Evolutionary conservation across 495 filamentous ascomycete genomes (phyloP), one percentile per base, ranked within the genome.

Genomic region (Astrocystis sublimbata): DNA sequence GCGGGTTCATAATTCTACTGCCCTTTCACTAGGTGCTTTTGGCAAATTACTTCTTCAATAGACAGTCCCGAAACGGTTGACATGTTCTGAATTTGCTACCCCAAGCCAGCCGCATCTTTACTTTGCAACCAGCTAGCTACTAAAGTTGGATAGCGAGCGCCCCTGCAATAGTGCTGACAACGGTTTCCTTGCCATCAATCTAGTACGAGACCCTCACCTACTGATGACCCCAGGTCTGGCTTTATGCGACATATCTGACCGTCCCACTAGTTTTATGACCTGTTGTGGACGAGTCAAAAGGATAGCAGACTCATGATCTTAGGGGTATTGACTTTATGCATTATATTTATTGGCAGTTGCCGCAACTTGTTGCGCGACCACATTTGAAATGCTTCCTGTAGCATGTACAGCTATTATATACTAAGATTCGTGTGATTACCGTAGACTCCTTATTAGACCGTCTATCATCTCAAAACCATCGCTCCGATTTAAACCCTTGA

Each of bases 381-480:
- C 23, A 6, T 45, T 23, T 43, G 9, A 49, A 47, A 33, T 12
- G 17, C 56, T 19, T 49, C 7, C n/a, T 15, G 13, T 17, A 47
- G 19, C 19, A 35, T 6, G 42, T 47, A 21, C 31, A 38, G 6
- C 28, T 42, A 58, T 58, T 57, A 57, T 57, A 23, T 57, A 57
- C 56, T 38, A 46, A 46, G 6, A 28, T 58, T 58, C 38, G 28
- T 36, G 56, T 49, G 31, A 58, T 49, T 36, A 38, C 56, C 42
- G 35, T 15, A 23, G 33, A 50, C 57, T 51, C 57, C 57, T 43
- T 19, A 31, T 50, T 4, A 40, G 12, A 21, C 36, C 46, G 36
- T 60, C 58, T 60, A 60, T 52, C 47, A 36, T 24, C 26, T 47
- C 24, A 35, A 43, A 42, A 35, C 58, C 42, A 51, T 31, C 42